Conservation (phyloP, 2,329 filamentous ascomycete species). For the Curvularia verruculosa region DNA sequence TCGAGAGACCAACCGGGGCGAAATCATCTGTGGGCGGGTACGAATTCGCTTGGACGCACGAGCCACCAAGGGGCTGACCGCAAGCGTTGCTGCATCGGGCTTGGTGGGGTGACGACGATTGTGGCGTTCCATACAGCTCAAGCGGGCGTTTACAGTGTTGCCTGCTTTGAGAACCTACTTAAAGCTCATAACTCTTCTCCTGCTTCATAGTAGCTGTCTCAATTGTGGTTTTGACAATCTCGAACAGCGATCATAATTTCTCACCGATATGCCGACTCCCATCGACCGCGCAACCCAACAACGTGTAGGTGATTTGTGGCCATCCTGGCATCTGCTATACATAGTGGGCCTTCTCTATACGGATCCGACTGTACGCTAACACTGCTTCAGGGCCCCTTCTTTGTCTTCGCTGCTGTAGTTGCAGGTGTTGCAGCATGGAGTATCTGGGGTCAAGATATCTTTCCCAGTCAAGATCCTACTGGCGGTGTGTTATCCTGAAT, state of each 20-base stretch:
- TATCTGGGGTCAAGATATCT: constrained; percentile 86
- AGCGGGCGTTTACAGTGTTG: constrained; percentile 16
- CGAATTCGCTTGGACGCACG: constrained; percentile 44
- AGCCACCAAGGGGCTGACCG: constrained; percentile 31
- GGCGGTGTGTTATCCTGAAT: constrained; percentile 62
- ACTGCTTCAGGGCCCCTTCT: constrained; percentile 40
- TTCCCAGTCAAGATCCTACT: constrained; percentile 79
- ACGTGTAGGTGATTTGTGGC: constrained; percentile 44
- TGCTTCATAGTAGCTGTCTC: neutral
- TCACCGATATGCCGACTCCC: constrained; percentile 55
- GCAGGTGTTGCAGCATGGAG: constrained; percentile 81
- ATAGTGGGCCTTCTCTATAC: constrained; percentile 24
- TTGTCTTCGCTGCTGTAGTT: constrained; percentile 75
- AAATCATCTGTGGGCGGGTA: constrained; percentile 19
- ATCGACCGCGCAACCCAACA: constrained; percentile 56
- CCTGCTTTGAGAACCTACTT: constrained; percentile 11
- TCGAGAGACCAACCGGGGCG: constrained; percentile 5
- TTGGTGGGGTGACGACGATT: constrained; percentile 34
- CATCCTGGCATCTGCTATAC: constrained; percentile 30
- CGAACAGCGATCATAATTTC: neutral
- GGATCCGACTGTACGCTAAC: constrained; percentile 8
- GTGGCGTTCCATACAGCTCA: constrained; percentile 24
- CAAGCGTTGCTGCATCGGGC: constrained; percentile 25
- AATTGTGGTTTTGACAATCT: neutral
- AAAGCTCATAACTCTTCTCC: neutral